Evolutionary conservation across 495 filamentous ascomycete genomes (phyloP), one percentile per base, ranked within the genome.

Genomic region (Hypomontagnella monticulosa): DNA sequence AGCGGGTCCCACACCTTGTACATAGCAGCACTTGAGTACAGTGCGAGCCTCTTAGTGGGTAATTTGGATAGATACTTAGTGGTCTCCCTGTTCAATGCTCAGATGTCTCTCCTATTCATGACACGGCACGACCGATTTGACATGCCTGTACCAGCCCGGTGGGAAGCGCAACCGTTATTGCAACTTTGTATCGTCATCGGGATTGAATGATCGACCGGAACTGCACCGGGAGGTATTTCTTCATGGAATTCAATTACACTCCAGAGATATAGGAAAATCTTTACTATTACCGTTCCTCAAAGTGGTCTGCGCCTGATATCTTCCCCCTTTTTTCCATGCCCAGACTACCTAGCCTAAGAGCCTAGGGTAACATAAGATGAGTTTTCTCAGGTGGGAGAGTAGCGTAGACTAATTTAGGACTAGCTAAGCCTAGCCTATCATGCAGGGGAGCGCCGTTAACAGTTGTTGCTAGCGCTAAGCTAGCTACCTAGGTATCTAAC

Each of bases 61-160:
- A 27, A 2, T 27, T 27, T 27, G 23, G 23, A 27, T 27, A 2
- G 23, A 27, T 3, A 2, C 38, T 55, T 33, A n/a, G n/a, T 20
- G 18, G 11, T 27, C 6, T 16, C 23, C 23, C 2, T 27, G 23
- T n/a, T n/a, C n/a, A n/a, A n/a, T n/a, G n/a, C n/a, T n/a, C n/a
- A n/a, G 7, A 43, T 32, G 37, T 55, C 42, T 38, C 16, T 52
- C 49, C 49, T 18, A 27, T 27, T 27, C 23, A 52, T 47, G 47
- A 40, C 5, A 48, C 57, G 49, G 48, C 5, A 48, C 57, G 49
- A 61, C 46, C 47, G 34, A 46, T n/a, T 59, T 16, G 27, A 49
- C 7, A 38, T 50, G 23, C 5, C 50, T 33, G n/a, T 48, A 50
- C 57, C 48, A 46, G 30, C 18, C 57, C 57, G 57, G 48, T 51